Percentiles rank a stretch among this genome's conserved stretches.
Evolutionary conservation across 495 filamentous ascomycete genomes (phyloP).

Genomic region (Daldinia childiae): DNA sequence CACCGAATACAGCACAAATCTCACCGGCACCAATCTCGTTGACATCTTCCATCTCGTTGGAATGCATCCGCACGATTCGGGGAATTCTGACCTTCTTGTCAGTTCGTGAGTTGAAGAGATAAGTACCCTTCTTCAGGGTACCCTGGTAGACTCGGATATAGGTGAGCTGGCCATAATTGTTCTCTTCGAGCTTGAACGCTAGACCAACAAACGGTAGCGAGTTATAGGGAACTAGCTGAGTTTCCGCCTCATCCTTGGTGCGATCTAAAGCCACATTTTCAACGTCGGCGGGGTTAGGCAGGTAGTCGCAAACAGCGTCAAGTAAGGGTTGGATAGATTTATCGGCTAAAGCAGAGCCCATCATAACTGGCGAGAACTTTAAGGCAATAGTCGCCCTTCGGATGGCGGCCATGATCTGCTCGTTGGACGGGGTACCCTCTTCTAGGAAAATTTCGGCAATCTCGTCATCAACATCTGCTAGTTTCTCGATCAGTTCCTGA

Average conservation of each 20-base stretch:
- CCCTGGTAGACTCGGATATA: slow-evolving; percentile 99
- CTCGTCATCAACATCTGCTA: slow-evolving; percentile 98
- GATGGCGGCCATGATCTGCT: slow-evolving; percentile 90
- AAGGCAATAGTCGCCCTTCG: slow-evolving; percentile 84
- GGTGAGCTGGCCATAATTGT: slow-evolving; percentile 97
- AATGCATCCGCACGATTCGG: slow-evolving; percentile 99
- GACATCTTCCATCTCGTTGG: slow-evolving; percentile 99
- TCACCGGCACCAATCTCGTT: slow-evolving; percentile 92
- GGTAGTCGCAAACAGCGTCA: slow-evolving; percentile 94
- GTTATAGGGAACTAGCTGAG: slow-evolving; percentile 91
- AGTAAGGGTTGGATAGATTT: slow-evolving; percentile 97
- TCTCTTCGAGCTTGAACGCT: slow-evolving; percentile 99
- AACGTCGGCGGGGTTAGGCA: slow-evolving; percentile 92
- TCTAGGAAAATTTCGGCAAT: slow-evolving; percentile 97
- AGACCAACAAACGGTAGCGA: slow-evolving; percentile 93
- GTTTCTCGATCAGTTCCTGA: slow-evolving; percentile 86
- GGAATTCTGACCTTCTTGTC: slow-evolving; percentile 97
- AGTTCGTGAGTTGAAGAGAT: slow-evolving; percentile 91
- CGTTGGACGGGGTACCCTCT: slow-evolving; percentile 75
- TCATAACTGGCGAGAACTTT: slow-evolving; percentile 96
- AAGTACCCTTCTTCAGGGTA: slow-evolving; percentile 82
- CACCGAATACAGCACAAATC: slow-evolving; percentile 97
- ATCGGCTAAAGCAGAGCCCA: slow-evolving; percentile 95
- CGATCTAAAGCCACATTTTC: slow-evolving; percentile 90
- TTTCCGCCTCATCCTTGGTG: slow-evolving; percentile 76